A percentile compares a stretch with the other conserved stretches of the same genome.
Evolutionary conservation across 2,329 filamentous ascomycete species (phyloP).

Genomic region (Geosmithia morbida): DNA sequence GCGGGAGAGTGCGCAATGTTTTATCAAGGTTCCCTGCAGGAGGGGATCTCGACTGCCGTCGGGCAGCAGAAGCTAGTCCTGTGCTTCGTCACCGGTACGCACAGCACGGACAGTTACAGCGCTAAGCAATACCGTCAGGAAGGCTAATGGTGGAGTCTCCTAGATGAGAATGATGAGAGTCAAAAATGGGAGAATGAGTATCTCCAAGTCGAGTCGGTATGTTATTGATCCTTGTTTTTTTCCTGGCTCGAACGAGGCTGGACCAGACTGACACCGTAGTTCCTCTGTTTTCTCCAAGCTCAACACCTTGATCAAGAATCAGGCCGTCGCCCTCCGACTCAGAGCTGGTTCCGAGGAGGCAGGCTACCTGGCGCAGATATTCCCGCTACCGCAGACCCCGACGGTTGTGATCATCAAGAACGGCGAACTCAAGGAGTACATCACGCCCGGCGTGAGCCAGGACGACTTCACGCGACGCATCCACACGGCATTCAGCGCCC

Average conservation of each 20-base stretch:
- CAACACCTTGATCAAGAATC: conserved; percentile 37
- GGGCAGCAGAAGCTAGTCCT: conserved; percentile 63
- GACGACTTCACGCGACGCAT: conserved; percentile 47
- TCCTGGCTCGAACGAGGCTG: neutral
- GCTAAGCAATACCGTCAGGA: neutral
- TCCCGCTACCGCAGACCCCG: conserved; percentile 64
- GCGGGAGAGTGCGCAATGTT: conserved; percentile 45
- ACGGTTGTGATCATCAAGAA: conserved; percentile 69
- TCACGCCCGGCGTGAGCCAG: conserved; percentile 47
- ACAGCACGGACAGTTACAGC: conserved; percentile 1
- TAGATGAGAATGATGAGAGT: conserved; percentile 59
- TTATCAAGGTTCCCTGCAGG: conserved; percentile 64
- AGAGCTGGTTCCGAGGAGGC: conserved; percentile 65
- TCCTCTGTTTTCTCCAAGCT: conserved; percentile 30
- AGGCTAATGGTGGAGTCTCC: conserved; percentile 6
- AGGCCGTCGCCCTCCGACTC: conserved; percentile 58
- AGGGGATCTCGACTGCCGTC: conserved; percentile 65
- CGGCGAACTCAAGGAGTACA: conserved; percentile 64
- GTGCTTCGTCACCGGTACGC: conserved; percentile 70
- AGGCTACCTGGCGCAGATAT: conserved; percentile 67
- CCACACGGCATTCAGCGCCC: conserved; percentile 16
- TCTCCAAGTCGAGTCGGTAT: conserved; percentile 40
- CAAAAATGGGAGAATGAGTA: conserved; percentile 59
- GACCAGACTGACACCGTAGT: no score
- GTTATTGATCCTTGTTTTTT: conserved; percentile 7